A percentile compares a stretch with the other conserved stretches of the same genome.
Evolutionary conservation across 192 early-diverging fungal species (phyloP).

Genomic region (Coemansia aciculifera): DNA sequence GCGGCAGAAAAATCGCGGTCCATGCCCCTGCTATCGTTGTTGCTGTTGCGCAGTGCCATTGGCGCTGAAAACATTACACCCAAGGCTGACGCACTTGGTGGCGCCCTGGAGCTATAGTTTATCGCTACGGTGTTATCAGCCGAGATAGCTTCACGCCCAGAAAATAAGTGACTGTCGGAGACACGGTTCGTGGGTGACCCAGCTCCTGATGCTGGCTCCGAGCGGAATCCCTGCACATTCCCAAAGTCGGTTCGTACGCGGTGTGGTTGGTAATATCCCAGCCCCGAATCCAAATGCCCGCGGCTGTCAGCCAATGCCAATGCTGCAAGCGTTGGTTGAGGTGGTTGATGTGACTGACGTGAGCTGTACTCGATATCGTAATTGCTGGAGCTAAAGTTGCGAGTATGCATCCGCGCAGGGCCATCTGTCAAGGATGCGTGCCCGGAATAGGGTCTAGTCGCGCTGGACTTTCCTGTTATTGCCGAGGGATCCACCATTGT

Average conservation of each 20-base stretch:
- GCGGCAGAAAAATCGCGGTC: slow-evolving; percentile 4
- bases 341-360: slow-evolving; percentile 9
- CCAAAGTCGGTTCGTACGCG: slow-evolving; percentile 27
- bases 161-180: neutral
- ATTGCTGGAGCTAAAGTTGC: slow-evolving; percentile 10
- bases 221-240: slow-evolving; percentile 31
- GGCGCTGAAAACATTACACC: slow-evolving; percentile 38
- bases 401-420: neutral
- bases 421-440: neutral
- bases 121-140: slow-evolving; percentile 21
- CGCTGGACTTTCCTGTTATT: neutral
- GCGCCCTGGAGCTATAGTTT: slow-evolving; percentile 1
- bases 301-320: slow-evolving; percentile 48
- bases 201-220: slow-evolving; percentile 39
- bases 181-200: slow-evolving; percentile 29
- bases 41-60: slow-evolving; percentile 4
- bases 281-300: slow-evolving; percentile 39
- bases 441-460: neutral
- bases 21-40: slow-evolving; percentile 14
- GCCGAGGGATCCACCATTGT: slow-evolving; percentile 41
- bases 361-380: slow-evolving; percentile 2
- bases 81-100: slow-evolving; percentile 29
- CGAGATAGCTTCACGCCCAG: slow-evolving; percentile 11
- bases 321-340: slow-evolving; percentile 42
- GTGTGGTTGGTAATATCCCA: slow-evolving; percentile 35